Conservation (phyloP, 2,329 filamentous ascomycete genomes). For the Chaetomium strumarium region DNA sequence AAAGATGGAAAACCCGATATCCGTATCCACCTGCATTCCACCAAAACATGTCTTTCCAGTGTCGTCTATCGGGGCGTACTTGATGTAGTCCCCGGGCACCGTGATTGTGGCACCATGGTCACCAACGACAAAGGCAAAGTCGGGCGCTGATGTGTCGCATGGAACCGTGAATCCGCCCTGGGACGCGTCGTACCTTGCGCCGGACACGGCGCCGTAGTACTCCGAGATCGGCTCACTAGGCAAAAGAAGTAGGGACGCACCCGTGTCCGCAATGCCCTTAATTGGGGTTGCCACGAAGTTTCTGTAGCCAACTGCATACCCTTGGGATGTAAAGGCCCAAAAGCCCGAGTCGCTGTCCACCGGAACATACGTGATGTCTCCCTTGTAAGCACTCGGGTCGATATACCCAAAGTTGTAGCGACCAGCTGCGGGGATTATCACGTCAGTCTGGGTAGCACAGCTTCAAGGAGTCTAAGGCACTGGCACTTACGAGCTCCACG, state of each 20-base stretch:
- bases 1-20: constrained; percentile 21
- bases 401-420: constrained; percentile 41
- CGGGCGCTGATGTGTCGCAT: constrained; percentile 42
- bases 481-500: constrained; percentile 28
- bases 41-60: constrained; percentile 50
- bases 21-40: constrained; percentile 48
- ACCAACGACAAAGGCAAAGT: constrained; percentile 45
- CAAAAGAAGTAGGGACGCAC: constrained; percentile 52
- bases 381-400: constrained; percentile 50
- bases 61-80: constrained; percentile 40
- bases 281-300: constrained; percentile 26
- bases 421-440: constrained; percentile 25
- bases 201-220: constrained; percentile 46
- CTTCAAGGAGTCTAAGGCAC: not conserved
- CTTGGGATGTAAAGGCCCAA: constrained; percentile 51
- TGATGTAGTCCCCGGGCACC: constrained; percentile 45
- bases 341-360: constrained; percentile 53
- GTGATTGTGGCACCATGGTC: constrained; percentile 36
- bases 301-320: constrained; percentile 32
- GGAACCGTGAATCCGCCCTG: constrained; percentile 48
- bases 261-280: constrained; percentile 52
- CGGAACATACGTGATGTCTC: constrained; percentile 49
- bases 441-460: not conserved
- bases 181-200: constrained; percentile 33
- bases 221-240: constrained; percentile 40